phyloP scores from a whole-genome alignment of 169 alveolate species.

The Eimeria maxima region DNA sequence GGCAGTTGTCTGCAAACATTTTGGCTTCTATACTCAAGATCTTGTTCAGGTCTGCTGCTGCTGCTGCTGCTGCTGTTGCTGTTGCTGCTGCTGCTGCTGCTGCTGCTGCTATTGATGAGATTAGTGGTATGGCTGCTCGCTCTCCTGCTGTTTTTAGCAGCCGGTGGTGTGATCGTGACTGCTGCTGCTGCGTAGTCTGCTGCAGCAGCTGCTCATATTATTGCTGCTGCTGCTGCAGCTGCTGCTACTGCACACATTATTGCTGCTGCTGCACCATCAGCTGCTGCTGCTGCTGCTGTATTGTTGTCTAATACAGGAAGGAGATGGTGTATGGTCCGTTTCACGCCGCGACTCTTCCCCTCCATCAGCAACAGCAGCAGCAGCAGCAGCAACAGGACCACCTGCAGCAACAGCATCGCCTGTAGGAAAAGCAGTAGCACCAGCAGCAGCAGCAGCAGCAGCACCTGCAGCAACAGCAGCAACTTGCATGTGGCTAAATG shows the following conservation, averaged over 20 bases:
- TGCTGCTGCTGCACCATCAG: constrained; percentile 11
- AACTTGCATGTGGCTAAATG: constrained; percentile 59
- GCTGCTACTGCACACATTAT: not conserved
- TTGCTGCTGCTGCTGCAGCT: constrained; percentile 28
- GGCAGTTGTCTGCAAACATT: not conserved
- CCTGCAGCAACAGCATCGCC: too few species aligned
- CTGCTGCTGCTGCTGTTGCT: constrained; percentile 19
- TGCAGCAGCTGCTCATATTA: too few species aligned
- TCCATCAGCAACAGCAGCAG: constrained; percentile 20
- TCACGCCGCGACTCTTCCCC: not conserved
- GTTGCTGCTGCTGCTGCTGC: not conserved
- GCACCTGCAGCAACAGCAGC: constrained; percentile 1
- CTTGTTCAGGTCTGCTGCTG: constrained; percentile 17
- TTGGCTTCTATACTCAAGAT: not conserved
- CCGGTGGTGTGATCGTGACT: not conserved
- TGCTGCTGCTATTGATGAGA: not conserved
- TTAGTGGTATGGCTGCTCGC: not conserved
- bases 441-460: not conserved
- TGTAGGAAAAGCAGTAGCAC: too few species aligned
- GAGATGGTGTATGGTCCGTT: constrained; percentile 12
- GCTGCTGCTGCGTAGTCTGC: not conserved
- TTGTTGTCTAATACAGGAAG: constrained; percentile 17
- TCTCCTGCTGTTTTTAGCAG: constrained; percentile 3
- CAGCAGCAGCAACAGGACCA: too few species aligned
- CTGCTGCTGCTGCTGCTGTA: constrained; percentile 30